A percentile compares a stretch with the other conserved stretches of the same genome.
Conservation (phyloP, 106 monocot genomes). For the Apostasia ramifera region DNA sequence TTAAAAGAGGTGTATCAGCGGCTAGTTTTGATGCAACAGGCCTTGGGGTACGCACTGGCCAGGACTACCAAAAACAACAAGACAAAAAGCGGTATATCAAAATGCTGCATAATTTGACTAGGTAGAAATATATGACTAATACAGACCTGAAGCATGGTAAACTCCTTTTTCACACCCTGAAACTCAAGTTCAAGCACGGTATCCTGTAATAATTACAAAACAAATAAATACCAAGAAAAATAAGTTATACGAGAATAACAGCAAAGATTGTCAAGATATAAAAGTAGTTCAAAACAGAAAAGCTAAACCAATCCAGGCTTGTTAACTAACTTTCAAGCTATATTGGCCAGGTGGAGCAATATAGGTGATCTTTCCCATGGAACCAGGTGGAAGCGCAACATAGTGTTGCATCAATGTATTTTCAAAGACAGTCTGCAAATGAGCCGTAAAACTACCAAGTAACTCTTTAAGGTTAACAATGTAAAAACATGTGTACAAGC, state of each 20-base stretch:
- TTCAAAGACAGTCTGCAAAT: conserved; percentile 75
- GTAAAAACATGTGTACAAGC: not conserved
- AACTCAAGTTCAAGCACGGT: conserved; percentile 97
- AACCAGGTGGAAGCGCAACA: conserved; percentile 91
- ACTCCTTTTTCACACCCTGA: conserved; percentile 85
- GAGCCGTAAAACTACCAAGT: not conserved
- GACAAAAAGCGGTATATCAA: too few species aligned
- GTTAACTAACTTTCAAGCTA: conserved; percentile 45
- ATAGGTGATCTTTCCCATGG: conserved; percentile 90
- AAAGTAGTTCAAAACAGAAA: not conserved
- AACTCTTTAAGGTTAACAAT: too few species aligned
- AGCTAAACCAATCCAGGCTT: not conserved
- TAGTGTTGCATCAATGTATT: conserved; percentile 92
- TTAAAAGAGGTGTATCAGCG: conserved; percentile 95
- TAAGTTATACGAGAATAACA: not conserved
- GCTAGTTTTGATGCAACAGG: conserved; percentile 95
- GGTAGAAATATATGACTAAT: not conserved
- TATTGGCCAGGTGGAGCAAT: conserved; percentile 94
- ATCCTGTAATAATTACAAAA: conserved; percentile 39
- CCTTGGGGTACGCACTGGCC: conserved; percentile 96
- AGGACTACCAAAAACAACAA: conserved; percentile 40
- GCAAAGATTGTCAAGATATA: not conserved
- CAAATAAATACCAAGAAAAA: not conserved
- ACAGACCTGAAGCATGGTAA: conserved; percentile 94
- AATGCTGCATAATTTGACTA: not conserved